Evolutionary conservation across 768 basidiomycete genomes (phyloP), one percentile per base, ranked within the genome.

Genomic region (Tylopilus sp.): DNA sequence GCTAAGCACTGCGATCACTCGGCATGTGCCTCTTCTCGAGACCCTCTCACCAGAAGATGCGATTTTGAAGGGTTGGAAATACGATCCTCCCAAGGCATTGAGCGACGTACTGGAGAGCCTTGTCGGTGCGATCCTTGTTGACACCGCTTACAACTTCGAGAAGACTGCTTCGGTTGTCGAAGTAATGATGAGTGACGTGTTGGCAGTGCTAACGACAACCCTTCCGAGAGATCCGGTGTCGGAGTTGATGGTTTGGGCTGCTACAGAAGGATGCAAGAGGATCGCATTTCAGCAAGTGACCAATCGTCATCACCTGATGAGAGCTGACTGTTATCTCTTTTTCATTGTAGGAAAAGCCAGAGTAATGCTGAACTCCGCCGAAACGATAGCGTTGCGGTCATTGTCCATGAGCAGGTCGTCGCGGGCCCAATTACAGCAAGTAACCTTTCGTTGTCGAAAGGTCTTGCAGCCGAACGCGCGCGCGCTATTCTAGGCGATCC

Each of bases 51-150:
- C 75, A 1, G 76, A 78, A 44, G 82, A 88, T 43, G 82, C 89
- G 19, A 79, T 92, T 41, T 66, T 78, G 13, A 76, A 79, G 31
- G 83, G 86, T 7, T 94, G 91, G 92, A 81, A 82, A 60, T 86
- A 85, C 56, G 86, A 92, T 60, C 90, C 92, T 10, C 92, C 93
- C 0, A 96, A 96, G 69, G 85, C 81, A 7, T 71, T 92, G 29
- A 86, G 88, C 51, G 93, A 96, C 63, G 80, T 92, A 5, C 77
- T 95, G 48, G 93, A 96, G 70, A 88, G 91, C 48, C 71, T 95
- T 6, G 73, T 93, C 30, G 93, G 91, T 1, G 92, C 90, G 3
- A 74, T 96, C 19, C 78, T 96, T 26, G 79, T 95, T 38, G 93
- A 96, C 69, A 81, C 83, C 6, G 83, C 78, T 6, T 90, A 86